Conservation (phyloP, 2,329 filamentous ascomycete species). For the Botrytis fragariae region DNA sequence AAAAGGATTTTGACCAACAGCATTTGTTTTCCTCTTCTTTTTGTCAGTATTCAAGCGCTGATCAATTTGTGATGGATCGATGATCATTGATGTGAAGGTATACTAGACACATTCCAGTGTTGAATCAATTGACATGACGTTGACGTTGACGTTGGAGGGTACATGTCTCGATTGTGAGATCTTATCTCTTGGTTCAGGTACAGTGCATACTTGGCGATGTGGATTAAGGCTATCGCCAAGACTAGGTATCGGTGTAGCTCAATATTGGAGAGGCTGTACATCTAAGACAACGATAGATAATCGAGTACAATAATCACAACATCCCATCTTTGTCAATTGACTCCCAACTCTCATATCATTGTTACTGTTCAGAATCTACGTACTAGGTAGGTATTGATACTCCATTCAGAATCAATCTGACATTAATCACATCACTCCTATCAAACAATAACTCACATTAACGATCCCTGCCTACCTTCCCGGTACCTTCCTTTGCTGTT, state of each 20-base stretch:
- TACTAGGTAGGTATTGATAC: not conserved
- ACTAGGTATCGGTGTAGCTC: constrained; percentile 4
- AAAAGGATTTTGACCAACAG: constrained; percentile 8
- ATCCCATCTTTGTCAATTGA: not conserved
- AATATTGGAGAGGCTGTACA: constrained; percentile 5
- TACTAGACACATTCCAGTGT: not conserved
- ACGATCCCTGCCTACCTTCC: constrained; percentile 16
- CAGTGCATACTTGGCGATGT: not conserved
- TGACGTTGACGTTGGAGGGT: not conserved
- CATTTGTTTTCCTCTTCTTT: not conserved
- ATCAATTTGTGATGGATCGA: not conserved
- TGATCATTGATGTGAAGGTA: not conserved
- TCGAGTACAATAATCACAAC: not conserved
- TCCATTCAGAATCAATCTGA: not conserved
- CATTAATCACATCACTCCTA: not conserved
- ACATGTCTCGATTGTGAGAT: not conserved
- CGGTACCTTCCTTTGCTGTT: not conserved
- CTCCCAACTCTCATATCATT: no score
- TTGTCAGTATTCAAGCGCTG: not conserved
- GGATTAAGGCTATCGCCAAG: constrained; percentile 1
- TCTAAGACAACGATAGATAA: not conserved
- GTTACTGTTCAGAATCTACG: not conserved
- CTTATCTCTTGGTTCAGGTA: not conserved
- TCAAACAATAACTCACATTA: not conserved
- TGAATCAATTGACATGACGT: not conserved